phyloP scores from a whole-genome alignment of 1,284 basidiomycete genomes.

The Exobasidium cylindrosporum region DNA sequence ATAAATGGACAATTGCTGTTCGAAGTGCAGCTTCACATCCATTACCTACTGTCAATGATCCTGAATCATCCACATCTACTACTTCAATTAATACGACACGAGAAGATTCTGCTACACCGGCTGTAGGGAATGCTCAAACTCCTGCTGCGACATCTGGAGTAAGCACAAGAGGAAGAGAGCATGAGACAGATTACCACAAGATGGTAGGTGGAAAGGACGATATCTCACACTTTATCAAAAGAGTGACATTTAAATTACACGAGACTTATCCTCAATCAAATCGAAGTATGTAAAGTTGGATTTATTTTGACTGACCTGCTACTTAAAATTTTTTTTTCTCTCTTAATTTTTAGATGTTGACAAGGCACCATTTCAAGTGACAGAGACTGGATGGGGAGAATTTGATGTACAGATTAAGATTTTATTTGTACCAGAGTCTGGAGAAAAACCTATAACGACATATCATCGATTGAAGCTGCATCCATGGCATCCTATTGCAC shows the following conservation, averaged over 20 bases:
- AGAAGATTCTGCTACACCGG: not conserved
- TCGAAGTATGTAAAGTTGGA: slow-evolving; percentile 65
- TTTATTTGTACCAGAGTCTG: slow-evolving; percentile 84
- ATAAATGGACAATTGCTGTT: slow-evolving; percentile 93
- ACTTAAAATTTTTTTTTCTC: not conserved
- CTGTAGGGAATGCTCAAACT: not conserved
- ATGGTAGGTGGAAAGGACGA: slow-evolving; percentile 54
- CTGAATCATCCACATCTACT: not conserved
- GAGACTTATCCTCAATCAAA: slow-evolving; percentile 91
- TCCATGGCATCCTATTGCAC: slow-evolving; percentile 69
- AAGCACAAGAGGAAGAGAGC: slow-evolving; percentile 45
- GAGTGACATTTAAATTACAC: slow-evolving; percentile 95
- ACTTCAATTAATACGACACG: not conserved
- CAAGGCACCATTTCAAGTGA: slow-evolving; percentile 86
- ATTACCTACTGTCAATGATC: slow-evolving; percentile 51
- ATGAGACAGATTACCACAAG: slow-evolving; percentile 48
- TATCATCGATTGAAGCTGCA: slow-evolving; percentile 95
- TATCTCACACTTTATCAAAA: slow-evolving; percentile 61
- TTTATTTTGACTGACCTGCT: not conserved
- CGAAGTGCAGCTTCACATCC: slow-evolving; percentile 62
- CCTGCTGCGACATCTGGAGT: slow-evolving; percentile 19
- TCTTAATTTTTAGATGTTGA: slow-evolving; percentile 66
- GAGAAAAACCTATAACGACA: slow-evolving; percentile 81
- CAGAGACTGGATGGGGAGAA: slow-evolving; percentile 99
- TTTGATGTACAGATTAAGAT: slow-evolving; percentile 94